phyloP scores from a whole-genome alignment of 768 basidiomycete genomes.

The Rhodotorula graminis region DNA sequence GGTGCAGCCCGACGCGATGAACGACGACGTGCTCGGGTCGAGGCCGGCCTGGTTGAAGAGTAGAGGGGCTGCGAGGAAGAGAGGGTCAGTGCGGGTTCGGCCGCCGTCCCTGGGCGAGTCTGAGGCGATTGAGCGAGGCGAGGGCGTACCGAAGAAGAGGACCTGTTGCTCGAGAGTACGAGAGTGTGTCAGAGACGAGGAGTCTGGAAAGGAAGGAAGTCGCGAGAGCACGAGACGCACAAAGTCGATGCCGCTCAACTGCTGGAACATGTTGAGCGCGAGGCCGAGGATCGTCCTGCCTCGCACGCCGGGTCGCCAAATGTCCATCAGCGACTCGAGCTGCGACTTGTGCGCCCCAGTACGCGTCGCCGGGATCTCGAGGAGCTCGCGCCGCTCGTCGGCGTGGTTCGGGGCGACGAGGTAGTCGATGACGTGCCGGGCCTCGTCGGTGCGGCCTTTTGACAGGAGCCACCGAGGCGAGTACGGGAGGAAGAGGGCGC shows the following conservation, averaged over 20 bases:
- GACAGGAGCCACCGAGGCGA: slow-evolving; percentile 50
- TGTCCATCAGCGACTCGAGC: slow-evolving; percentile 41
- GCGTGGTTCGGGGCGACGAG: slow-evolving; percentile 45
- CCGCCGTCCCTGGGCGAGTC: background rate
- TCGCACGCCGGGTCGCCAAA: slow-evolving; percentile 42
- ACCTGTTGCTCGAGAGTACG: too few relatives aligned
- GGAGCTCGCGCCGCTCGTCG: slow-evolving; percentile 39
- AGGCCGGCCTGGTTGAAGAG: slow-evolving; percentile 55
- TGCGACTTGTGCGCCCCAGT: background rate
- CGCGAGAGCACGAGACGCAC: background rate
- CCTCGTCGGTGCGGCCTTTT: slow-evolving; percentile 48
- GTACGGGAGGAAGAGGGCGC: slow-evolving; percentile 47
- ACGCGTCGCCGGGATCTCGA: background rate
- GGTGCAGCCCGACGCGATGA: slow-evolving; percentile 36
- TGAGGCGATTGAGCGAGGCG: too few relatives aligned
- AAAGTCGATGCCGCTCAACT: slow-evolving; percentile 34
- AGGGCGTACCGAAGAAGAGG: slow-evolving; percentile 42
- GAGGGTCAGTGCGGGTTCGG: background rate
- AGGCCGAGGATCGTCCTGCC: slow-evolving; percentile 50
- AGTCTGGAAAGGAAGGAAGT: too few relatives aligned
- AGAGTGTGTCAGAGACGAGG: too few relatives aligned
- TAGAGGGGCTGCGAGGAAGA: slow-evolving; percentile 43
- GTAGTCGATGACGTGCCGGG: slow-evolving; percentile 40
- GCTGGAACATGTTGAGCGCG: slow-evolving; percentile 44
- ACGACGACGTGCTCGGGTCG: slow-evolving; percentile 2